A percentile compares a stretch with the other conserved stretches of the same genome.
phyloP scores from a whole-genome alignment of 208 protist genomes.

The Porcisia hertigi region DNA sequence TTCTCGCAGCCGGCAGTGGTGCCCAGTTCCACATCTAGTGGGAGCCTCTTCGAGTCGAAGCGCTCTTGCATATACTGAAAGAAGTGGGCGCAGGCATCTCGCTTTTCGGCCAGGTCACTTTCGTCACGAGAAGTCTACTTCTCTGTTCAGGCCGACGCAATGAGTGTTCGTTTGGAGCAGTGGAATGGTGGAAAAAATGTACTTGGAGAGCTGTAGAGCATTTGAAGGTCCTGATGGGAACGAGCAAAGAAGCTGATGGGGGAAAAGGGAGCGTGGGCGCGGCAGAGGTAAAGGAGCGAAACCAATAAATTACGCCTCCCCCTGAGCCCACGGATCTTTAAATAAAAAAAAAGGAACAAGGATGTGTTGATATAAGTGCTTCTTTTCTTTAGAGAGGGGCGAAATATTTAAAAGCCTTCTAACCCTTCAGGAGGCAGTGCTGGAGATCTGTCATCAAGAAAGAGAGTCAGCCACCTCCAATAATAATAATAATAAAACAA shows the following conservation, averaged over 20 bases:
- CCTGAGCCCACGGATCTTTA: too few species aligned
- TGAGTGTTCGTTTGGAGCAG: slow-evolving; percentile 21
- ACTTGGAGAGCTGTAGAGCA: slow-evolving; percentile 25
- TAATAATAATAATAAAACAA: neutral
- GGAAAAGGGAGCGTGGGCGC: neutral
- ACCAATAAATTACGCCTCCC: neutral
- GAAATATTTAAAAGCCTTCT: too few species aligned
- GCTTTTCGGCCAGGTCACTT: slow-evolving; percentile 38
- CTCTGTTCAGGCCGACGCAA: slow-evolving; percentile 36
- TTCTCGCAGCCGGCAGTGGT: slow-evolving; percentile 31
- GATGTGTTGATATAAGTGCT: too few species aligned
- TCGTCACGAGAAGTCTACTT: slow-evolving; percentile 40
- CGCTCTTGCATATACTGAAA: slow-evolving; percentile 41
- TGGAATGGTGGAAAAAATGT: slow-evolving; percentile 22
- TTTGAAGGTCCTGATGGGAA: neutral
- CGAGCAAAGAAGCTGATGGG: neutral
- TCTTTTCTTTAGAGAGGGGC: too few species aligned
- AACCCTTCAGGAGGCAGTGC: too few species aligned
- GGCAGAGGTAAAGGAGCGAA: neutral
- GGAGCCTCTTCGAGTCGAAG: slow-evolving; percentile 9
- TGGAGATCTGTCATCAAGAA: neutral
- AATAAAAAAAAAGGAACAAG: too few species aligned
- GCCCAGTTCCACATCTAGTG: slow-evolving; percentile 23
- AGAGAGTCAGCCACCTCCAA: neutral
- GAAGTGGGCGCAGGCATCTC: slow-evolving; percentile 33